phyloP scores from a whole-genome alignment of 345 rosid species.

The Linum trigynum region DNA sequence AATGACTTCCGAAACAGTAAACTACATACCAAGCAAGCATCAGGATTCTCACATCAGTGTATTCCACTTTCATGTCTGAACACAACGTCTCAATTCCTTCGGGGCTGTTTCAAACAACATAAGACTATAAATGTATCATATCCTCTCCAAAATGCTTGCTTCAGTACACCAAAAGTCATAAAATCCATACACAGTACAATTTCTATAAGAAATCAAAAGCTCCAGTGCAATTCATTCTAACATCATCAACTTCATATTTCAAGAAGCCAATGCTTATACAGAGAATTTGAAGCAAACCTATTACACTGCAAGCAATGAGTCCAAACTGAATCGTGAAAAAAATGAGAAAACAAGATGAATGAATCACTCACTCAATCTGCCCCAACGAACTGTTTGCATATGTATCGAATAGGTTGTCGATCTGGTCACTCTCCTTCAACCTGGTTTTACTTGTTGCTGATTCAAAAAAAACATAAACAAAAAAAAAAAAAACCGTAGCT shows the following conservation, averaged over 20 bases:
- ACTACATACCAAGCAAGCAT: slow-evolving; percentile 45
- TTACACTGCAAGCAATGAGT: not conserved
- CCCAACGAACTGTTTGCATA: slow-evolving; percentile 32
- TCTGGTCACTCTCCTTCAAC: slow-evolving; percentile 14
- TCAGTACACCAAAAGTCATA: not conserved
- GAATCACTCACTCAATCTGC: slow-evolving; percentile 38
- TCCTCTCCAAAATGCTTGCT: not conserved
- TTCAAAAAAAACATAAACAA: no score
- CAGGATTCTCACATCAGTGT: slow-evolving; percentile 42
- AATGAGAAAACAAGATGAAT: not conserved
- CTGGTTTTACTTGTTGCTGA: slow-evolving; percentile 24
- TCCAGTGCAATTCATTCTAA: no score
- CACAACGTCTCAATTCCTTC: slow-evolving; percentile 47
- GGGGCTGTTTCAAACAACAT: slow-evolving; percentile 34
- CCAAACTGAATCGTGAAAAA: not conserved
- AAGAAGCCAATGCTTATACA: not conserved
- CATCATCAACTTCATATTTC: no score
- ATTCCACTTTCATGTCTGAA: slow-evolving; percentile 34
- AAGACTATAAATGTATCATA: slow-evolving; percentile 1
- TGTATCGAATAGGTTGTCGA: slow-evolving; percentile 26
- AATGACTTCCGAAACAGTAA: not conserved
- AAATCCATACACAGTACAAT: not conserved
- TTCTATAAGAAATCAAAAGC: not conserved
- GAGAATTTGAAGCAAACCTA: not conserved
- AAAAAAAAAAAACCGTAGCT: no score